Base-by-base conservation (phyloP, 495 filamentous ascomycete genomes). In the Pyrenula aspistea region DNA sequence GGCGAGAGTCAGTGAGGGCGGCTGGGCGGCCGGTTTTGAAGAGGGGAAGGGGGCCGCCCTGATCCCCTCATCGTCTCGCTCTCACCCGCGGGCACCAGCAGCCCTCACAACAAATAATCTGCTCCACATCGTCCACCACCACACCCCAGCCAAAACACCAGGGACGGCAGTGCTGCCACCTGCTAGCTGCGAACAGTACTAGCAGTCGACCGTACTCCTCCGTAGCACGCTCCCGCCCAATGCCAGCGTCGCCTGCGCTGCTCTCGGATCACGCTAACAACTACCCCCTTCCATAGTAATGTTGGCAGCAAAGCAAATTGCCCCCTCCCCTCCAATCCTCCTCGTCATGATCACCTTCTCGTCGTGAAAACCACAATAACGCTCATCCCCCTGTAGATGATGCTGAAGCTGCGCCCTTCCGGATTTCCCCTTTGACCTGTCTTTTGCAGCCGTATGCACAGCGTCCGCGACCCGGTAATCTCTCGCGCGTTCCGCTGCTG, bases 221-320 rank as follows among this genome's bases (percentile, higher is more conserved):
- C 54, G 23, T 61, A 56, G 24, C 58, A 59, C 61, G 62, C 58
- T 60, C 60, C 21, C 58, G 58, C 58, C 60, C 62, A 64, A 61
- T 70, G 62, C 64, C 67, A 59, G 56, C 59, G 64, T 68, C 58
- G 63, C 66, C 66, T 62, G 59, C 60, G 57, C 51, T 56, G 63
- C 64, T 69, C 70, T 42, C 31, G 15, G 31, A 42, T 42, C 31
- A 42, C 31, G 31, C 31, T 42, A 42, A 15, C 31, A 42, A 42
- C 31, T 15, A 42, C 31, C 31, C 31, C 31, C 31, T 42, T 42
- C 31, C 8, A n/a, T n/a, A n/a, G n/a, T n/a, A n/a, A 42, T 42
- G 31, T 42, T 42, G 31, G 31, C 31, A 42, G 4, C 8, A 4
- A 42, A 42, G 15, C 8, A 4, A 42, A 42, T 8, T 42, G 4